Base-by-base conservation (phyloP, 495 filamentous ascomycete genomes). In the Aspergillus sclerotioniger region DNA sequence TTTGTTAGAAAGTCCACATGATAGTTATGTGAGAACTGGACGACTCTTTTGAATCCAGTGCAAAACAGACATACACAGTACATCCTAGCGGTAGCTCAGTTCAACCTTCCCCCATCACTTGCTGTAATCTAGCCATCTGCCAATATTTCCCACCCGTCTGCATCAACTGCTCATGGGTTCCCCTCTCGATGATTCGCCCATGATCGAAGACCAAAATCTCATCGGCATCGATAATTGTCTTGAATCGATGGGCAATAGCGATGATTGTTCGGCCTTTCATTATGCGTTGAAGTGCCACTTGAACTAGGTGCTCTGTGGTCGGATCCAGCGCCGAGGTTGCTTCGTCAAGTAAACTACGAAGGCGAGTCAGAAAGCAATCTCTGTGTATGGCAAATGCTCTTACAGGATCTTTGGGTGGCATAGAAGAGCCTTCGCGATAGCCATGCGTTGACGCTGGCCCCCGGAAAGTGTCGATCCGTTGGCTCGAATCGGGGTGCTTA, bases 161-260 rank as follows among this genome's bases (percentile, higher is more conserved):
- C 47, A 91, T 67, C 61, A 93, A 65, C 62, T 89, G 85, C 16
- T 75, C 73, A 69, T 91, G 90, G 55, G 83, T 87, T 1, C 90
- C 89, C 44, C 73, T 69, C 58, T 91, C 88, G 43, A 88, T 80
- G 57, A 87, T 80, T 51, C 67, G 69, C 0, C 89, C 89, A 3
- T 82, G 78, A 57, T 90, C 85, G 56, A 94, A 80, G 47, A 90
- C 80, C 57, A 90, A 84, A 45, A 93, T 95, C 43, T 79, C 70
- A 68, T 92, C 87, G 1, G 89, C 89, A 56, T 84, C 84, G 52
- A 83, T 81, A n/a, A 93, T 86, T 4, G 88, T 92, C 25, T 82
- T 81, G 44, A 93, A 71, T 4, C 90, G 74, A 67, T 95, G 90
- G 9, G 89, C 90, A 43, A 93, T 84, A 8, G 84, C 88, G 33